Conservation (phyloP, 768 basidiomycete genomes). For the Kwoniella heveanensis region DNA sequence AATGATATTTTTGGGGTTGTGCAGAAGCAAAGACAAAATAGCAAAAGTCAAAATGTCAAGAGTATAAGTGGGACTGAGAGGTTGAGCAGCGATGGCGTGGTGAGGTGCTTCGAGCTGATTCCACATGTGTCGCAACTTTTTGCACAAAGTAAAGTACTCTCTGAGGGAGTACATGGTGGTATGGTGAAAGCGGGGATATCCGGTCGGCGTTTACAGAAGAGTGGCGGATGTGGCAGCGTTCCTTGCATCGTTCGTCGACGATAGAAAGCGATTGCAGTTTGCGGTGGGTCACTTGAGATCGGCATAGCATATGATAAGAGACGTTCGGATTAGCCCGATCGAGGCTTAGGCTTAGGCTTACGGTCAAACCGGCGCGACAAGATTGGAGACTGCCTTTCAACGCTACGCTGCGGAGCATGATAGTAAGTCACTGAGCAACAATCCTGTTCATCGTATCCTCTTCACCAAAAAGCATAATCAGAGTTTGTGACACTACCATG, state of each 20-base stretch:
- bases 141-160: neutral
- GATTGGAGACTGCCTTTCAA: too few relatives aligned
- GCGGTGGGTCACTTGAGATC: neutral
- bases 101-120: neutral
- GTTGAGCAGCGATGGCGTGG: neutral
- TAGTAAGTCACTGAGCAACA: too few relatives aligned
- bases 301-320: neutral
- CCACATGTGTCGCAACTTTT: neutral
- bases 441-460: neutral
- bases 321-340: neutral
- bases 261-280: neutral
- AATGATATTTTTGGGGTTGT: conserved; percentile 1
- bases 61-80: neutral
- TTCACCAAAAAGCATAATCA: too few relatives aligned
- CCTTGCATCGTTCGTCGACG: too few relatives aligned
- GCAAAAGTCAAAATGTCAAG: neutral
- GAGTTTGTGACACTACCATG: too few relatives aligned
- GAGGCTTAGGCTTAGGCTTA: neutral
- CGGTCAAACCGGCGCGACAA: neutral
- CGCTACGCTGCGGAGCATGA: too few relatives aligned
- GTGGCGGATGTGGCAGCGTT: neutral
- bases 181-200: conserved; percentile 12
- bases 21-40: neutral
- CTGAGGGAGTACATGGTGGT: neutral
- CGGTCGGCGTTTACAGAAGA: neutral